phyloP scores from a whole-genome alignment of 805 yeast species.

The Monosporozyma yasuniensis region DNA sequence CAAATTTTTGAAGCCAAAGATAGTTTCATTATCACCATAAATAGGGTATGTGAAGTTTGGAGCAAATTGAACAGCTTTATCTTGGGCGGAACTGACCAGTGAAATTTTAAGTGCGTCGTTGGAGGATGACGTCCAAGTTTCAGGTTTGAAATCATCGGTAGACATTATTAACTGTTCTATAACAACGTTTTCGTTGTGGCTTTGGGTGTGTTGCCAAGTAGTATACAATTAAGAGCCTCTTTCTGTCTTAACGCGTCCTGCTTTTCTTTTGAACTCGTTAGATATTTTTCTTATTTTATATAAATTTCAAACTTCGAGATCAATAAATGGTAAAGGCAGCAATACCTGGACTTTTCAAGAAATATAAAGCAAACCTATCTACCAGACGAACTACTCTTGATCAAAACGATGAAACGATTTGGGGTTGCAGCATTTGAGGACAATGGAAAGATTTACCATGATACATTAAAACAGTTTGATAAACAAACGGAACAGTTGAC shows the following conservation, averaged over 20 bases:
- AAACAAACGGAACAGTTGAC: conserved; percentile 52
- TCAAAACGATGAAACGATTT: conserved; percentile 32
- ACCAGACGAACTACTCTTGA: background rate
- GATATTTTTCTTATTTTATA: background rate
- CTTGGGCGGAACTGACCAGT: conserved; percentile 53
- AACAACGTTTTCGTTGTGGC: too few relatives aligned
- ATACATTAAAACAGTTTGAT: conserved; percentile 23
- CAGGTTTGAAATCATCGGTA: conserved; percentile 41
- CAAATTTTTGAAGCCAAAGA: conserved; percentile 74
- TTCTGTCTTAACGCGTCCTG: background rate
- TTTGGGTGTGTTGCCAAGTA: too few relatives aligned
- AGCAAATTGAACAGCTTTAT: conserved; percentile 50
- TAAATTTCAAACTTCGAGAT: background rate
- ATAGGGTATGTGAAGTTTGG: conserved; percentile 89
- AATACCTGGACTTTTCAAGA: background rate
- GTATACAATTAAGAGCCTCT: background rate
- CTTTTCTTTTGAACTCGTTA: background rate
- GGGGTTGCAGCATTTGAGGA: conserved; percentile 41
- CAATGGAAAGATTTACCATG: conserved; percentile 8
- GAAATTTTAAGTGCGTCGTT: conserved; percentile 58
- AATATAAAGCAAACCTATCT: too few relatives aligned
- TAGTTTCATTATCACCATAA: conserved; percentile 83
- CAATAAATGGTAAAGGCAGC: background rate
- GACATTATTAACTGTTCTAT: background rate
- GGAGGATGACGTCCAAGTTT: conserved; percentile 66